Base-by-base conservation (phyloP, 768 basidiomycete species). In the Psilocybe sp. region DNA sequence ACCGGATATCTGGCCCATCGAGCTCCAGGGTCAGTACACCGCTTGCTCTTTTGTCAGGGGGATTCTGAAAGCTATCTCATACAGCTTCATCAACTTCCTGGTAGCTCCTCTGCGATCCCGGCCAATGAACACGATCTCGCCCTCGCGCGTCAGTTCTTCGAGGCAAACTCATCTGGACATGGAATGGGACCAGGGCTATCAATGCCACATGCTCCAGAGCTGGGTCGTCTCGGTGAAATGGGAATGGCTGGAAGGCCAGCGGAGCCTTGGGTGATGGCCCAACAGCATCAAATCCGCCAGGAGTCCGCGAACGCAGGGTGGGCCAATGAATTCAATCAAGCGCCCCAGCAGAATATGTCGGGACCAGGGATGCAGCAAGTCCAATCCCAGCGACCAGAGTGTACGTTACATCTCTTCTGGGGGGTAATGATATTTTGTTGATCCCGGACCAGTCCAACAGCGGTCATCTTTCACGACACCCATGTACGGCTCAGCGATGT, bases 101-200 rank as follows among this genome's bases (percentile, higher is more conserved):
- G 78, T 16, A 77, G 77, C n/a, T 69, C 79, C 0, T 63, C 73
- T 14, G 56, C 66, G 18, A 70, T 53, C n/a, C 56, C 71, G 44
- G 73, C 80, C 32, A 79, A 72, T 51, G 80, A 84, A 57, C 85
- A 82, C 44, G 90, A 93, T 66, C 65, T 83, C 41, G 78, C 81
- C 12, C 78, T 89, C 54, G 90, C 89, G 20, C 82, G 85, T 40
- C 88, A 88, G 56, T 93, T 93, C 65, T 93, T 93, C 60, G 78
- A 84, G 52, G 65, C 65, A 34, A 67, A 68, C 44, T 63, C 70
- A 2, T 69, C 74, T 16, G 64, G 60, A 18, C 58, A 66, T 15
- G 60, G 65, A 1, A 57, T 64, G 23, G 62, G 57, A 9, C 70
- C 70, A 12, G 65, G 68, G 33, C 71, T 73, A 52, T 57, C 65